Conservation (phyloP, 306 rosid genomes). For the Pyrus communis region DNA sequence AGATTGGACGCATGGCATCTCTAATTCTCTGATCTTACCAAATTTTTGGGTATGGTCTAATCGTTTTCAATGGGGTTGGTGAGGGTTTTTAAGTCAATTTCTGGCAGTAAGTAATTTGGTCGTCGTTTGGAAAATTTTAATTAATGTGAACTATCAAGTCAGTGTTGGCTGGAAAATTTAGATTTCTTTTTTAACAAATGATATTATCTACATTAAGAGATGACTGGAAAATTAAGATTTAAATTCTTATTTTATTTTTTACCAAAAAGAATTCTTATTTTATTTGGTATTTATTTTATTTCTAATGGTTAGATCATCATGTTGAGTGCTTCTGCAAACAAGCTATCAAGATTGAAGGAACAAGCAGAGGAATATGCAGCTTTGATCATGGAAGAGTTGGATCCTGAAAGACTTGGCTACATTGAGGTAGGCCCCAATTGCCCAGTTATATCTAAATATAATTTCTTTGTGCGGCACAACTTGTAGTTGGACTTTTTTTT, state of each 20-base stretch:
- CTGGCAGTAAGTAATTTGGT: background rate
- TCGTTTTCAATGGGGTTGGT: constrained; percentile 65
- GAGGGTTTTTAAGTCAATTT: constrained; percentile 45
- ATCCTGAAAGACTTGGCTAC: constrained; percentile 93
- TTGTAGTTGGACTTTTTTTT: background rate
- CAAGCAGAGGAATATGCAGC: constrained; percentile 99
- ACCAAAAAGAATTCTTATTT: background rate
- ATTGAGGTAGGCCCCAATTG: constrained; percentile 62
- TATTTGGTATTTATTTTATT: background rate
- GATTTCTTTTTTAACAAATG: too few species aligned
- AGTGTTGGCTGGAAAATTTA: background rate
- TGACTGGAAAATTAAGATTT: too few species aligned
- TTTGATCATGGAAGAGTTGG: constrained; percentile 93
- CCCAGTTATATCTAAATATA: too few species aligned
- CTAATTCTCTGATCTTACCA: constrained; percentile 23
- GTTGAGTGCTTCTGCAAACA: constrained; percentile 97
- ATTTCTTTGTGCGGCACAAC: background rate
- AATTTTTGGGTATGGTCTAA: constrained; percentile 26
- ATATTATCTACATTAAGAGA: too few species aligned
- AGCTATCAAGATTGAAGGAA: constrained; percentile 85
- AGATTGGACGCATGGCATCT: constrained; percentile 34
- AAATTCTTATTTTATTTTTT: background rate
- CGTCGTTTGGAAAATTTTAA: background rate
- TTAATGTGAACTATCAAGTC: background rate
- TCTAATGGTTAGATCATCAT: constrained; percentile 60